Evolutionary conservation across 139 green algal species (phyloP).

Genomic region (Pleodorina starrii): DNA sequence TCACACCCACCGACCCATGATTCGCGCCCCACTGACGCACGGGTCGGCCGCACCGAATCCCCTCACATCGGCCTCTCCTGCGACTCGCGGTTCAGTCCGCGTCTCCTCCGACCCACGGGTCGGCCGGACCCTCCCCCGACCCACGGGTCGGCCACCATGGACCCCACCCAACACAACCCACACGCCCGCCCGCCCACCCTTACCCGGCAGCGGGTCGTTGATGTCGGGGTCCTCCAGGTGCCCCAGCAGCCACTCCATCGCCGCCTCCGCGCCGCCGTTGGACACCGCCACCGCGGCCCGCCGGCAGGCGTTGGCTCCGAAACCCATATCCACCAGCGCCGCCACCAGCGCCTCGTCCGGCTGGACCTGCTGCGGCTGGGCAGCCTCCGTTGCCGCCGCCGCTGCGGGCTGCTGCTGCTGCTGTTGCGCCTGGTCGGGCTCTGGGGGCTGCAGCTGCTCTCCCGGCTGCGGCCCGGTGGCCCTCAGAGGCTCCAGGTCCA

Average conservation of each 20-base stretch:
- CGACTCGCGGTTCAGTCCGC: no score
- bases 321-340: slow-evolving; percentile 89
- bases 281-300: slow-evolving; percentile 77
- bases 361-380: not conserved
- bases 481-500: slow-evolving; percentile 89
- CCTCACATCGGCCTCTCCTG: no score
- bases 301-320: slow-evolving; percentile 85
- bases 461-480: slow-evolving; percentile 72
- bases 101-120: no score
- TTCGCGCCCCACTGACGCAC: no score
- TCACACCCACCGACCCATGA: no score
- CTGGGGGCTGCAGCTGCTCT: slow-evolving; percentile 87
- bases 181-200: not conserved
- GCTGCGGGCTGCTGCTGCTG: slow-evolving; percentile 59
- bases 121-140: no score
- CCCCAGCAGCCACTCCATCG: slow-evolving; percentile 93
- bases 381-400: not conserved
- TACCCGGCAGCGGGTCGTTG: slow-evolving; percentile 83
- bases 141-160: no score
- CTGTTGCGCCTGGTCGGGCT: slow-evolving; percentile 20
- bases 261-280: slow-evolving; percentile 77
- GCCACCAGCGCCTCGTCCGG: slow-evolving; percentile 54
- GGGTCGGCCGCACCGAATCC: no score
- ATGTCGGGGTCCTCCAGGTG: slow-evolving; percentile 96
- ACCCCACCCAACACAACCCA: no score